Evolutionary conservation across 2,329 filamentous ascomycete genomes (phyloP).

Genomic region (Onygena corvina): DNA sequence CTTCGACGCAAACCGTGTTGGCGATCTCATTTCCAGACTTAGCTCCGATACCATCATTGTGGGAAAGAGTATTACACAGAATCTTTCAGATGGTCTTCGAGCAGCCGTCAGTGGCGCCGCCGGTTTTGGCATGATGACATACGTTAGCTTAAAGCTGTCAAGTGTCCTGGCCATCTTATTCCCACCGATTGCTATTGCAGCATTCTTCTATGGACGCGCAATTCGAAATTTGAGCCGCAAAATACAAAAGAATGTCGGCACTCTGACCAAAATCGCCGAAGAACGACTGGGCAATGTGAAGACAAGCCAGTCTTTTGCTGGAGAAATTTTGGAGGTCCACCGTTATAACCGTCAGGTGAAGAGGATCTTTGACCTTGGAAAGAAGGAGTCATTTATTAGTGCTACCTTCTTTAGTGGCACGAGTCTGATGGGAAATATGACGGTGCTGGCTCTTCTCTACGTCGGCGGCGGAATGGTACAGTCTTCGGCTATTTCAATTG

Average conservation of each 20-base stretch:
- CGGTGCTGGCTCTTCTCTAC: slow-evolving; percentile 78
- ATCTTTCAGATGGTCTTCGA: slow-evolving; percentile 88
- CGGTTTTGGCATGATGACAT: slow-evolving; percentile 89
- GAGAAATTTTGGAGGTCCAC: slow-evolving; percentile 76
- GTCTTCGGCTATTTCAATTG: slow-evolving; percentile 71
- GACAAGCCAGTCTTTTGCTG: slow-evolving; percentile 91
- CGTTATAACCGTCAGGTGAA: slow-evolving; percentile 88
- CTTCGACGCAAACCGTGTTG: slow-evolving; percentile 94
- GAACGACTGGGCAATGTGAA: slow-evolving; percentile 94
- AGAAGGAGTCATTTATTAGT: slow-evolving; percentile 72
- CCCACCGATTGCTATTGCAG: slow-evolving; percentile 78
- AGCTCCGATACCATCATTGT: slow-evolving; percentile 96
- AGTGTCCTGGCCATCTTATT: slow-evolving; percentile 76
- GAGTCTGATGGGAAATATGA: slow-evolving; percentile 79
- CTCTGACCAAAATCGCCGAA: slow-evolving; percentile 91
- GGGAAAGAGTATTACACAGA: slow-evolving; percentile 96
- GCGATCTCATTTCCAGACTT: slow-evolving; percentile 87
- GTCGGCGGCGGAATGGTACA: slow-evolving; percentile 86
- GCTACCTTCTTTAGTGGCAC: slow-evolving; percentile 73
- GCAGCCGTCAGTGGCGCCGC: slow-evolving; percentile 81
- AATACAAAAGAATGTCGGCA: slow-evolving; percentile 87
- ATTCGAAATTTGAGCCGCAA: slow-evolving; percentile 82
- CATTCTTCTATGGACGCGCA: slow-evolving; percentile 80
- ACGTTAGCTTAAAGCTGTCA: slow-evolving; percentile 81
- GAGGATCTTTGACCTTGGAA: slow-evolving; percentile 81